Evolutionary conservation across 768 basidiomycete genomes (phyloP), one percentile per base, ranked within the genome.

Genomic region (Leccinum aurantiacum): DNA sequence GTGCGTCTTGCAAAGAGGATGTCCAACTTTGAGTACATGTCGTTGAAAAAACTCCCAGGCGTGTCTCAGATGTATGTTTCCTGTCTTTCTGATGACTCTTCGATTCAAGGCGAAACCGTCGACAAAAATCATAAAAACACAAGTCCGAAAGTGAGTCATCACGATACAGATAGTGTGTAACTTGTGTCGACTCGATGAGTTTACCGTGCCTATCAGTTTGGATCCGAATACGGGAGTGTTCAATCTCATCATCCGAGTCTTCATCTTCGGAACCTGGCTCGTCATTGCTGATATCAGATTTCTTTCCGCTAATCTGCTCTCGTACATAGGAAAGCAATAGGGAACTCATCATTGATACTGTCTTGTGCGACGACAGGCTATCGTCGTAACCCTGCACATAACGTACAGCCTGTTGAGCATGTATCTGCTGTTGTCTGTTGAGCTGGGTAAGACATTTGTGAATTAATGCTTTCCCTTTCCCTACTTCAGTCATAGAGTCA

Each of bases 391-490:
- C 69, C 15, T 65, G 57, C 19, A 77, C 19, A 59, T 77, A 77
- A 3, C 70, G 41, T 1, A 59, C 72, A 27, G 74, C 71, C 54
- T 75, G 73, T 50, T 77, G 76, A 2, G 72, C 70, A 63, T 76
- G 73, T 13, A 77, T 68, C 35, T 77, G 67, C 38, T 76, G 76
- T 13, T 69, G 65, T 2, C 64, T 15, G 8, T 58, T 63, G 9
- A 74, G 68, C 19, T 74, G 71, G 2, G 73, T 65, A 0, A 77
- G 7, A 50, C 75, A 74, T 59, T 72, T 72, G 53, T 75, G 72
- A 3, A 78, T 38, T 3, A 76, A 53, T 8, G 25, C 53, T 50
- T 70, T 71, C 29, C 29, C 29, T 29, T 29, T 29, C 29, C 29
- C 25, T 27, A 27, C 25, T 27, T 27, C 25, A 27, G 29, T 29